Evolutionary conservation across 1,284 basidiomycete genomes (phyloP).

Genomic region (Gymnopus androsaceus): DNA sequence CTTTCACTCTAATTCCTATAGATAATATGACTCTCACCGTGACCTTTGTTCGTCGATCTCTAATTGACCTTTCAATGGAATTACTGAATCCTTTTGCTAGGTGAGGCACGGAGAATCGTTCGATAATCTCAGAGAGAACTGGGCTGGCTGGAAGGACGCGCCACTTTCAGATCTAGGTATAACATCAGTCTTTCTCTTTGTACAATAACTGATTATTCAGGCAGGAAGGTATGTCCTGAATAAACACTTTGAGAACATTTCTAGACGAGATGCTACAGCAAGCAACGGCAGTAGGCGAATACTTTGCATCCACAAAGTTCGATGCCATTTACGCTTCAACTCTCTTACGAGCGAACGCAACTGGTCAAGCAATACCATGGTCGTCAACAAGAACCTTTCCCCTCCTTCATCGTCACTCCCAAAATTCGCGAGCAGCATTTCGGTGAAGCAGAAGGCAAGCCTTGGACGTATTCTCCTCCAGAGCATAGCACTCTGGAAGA

Average conservation of each 20-base stretch:
- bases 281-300: conserved; percentile 69
- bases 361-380: conserved; percentile 61
- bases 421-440: conserved; percentile 66
- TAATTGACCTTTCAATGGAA: not conserved
- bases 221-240: conserved; percentile 28
- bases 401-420: conserved; percentile 50
- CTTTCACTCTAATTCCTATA: no score
- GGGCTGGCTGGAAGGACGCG: conserved; percentile 83
- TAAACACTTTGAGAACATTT: not conserved
- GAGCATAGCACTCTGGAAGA: conserved; percentile 41
- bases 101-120: conserved; percentile 77
- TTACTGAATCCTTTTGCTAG: no score
- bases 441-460: conserved; percentile 68
- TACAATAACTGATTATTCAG: conserved; percentile 20
- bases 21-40: conserved; percentile 15
- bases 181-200: no score
- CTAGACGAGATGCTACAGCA: conserved; percentile 57
- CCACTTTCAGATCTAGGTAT: conserved; percentile 74
- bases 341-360: conserved; percentile 70
- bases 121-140: conserved; percentile 56
- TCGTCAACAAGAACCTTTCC: conserved; percentile 50
- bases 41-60: conserved; percentile 16
- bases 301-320: conserved; percentile 56
- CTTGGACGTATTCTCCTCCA: conserved; percentile 42
- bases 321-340: conserved; percentile 75